Percentiles rank a stretch among this genome's conserved stretches.
Conservation (phyloP, 495 filamentous ascomycete species). For the Peziza echinospora region DNA sequence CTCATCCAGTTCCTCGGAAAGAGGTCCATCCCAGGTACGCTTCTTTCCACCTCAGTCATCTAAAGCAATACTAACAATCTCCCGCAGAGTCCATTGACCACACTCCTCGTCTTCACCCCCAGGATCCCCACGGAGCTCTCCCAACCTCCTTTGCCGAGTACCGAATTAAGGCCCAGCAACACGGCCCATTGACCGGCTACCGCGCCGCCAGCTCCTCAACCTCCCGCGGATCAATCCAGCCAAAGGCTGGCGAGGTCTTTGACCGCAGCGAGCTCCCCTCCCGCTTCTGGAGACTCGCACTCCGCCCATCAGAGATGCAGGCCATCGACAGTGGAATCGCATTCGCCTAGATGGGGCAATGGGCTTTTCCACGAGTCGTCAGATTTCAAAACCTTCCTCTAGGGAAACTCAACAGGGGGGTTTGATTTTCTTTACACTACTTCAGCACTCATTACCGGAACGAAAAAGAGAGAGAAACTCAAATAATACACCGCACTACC, state of each 20-base stretch:
- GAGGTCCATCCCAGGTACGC: conserved; percentile 51
- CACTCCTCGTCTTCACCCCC: conserved; percentile 36
- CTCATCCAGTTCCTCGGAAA: conserved; percentile 87
- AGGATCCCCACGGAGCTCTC: conserved; percentile 26
- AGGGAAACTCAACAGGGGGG: too few relatives aligned
- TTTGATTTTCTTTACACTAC: too few relatives aligned
- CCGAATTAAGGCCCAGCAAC: conserved; percentile 78
- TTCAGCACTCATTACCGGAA: too few relatives aligned
- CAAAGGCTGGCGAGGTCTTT: conserved; percentile 56
- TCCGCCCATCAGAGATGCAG: conserved; percentile 71
- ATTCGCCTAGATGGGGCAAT: conserved; percentile 14
- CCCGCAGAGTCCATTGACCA: conserved; percentile 46
- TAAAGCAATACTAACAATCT: conserved; percentile 1
- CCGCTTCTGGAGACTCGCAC: conserved; percentile 54
- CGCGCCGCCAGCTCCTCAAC: conserved; percentile 24
- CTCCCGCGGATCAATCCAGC: conserved; percentile 45
- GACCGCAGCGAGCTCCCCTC: conserved; percentile 71
- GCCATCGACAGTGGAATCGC: conserved; percentile 58
- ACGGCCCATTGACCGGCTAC: conserved; percentile 57
- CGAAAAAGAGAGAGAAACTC: too few relatives aligned
- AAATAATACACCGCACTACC: too few relatives aligned
- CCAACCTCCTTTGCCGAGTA: conserved; percentile 62
- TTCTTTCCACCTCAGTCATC: conserved; percentile 1
- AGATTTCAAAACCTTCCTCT: not conserved
- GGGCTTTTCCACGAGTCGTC: too few relatives aligned